Evolutionary conservation across 495 filamentous ascomycete genomes (phyloP), one percentile per base, ranked within the genome.

Genomic region (Jackrogersella minutella): DNA sequence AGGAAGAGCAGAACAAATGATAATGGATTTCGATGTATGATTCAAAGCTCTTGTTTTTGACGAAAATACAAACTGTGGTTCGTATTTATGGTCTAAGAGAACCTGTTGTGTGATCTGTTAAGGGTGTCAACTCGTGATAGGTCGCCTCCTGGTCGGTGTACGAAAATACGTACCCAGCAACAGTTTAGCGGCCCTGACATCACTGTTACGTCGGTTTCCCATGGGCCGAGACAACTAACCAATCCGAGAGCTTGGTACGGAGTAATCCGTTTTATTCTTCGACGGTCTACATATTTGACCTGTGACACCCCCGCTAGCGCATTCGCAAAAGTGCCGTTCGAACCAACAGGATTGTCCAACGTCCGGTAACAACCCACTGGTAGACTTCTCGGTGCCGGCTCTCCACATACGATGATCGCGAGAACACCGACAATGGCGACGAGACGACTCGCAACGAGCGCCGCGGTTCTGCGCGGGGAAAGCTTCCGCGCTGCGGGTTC

Each of bases 391-490:
- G n/a, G n/a, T n/a, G n/a, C n/a, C n/a, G n/a, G n/a, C n/a, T n/a
- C n/a, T n/a, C n/a, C 3, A 24, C 41, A 11, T 21, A 13, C 11
- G 37, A 46, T 5, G 14, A 44, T 44, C 16, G 3, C 3, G 8
- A 37, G 5, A 9, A 0, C 9, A 30, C 22, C 17, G 19, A 14
- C 50, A 26, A 67, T 68, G 64, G 52, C 58, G 37, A 58, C 64
- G 22, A 57, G 53, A 68, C 64, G 58, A 62, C 17, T 62, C 14
- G 62, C 55, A 4, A 34, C 34, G 39, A 53, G 19, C 14, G 39
- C 37, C 49, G 17, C 64, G n/a, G 52, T 37, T 6, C 13, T 62
- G 36, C 64, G 64, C 31, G 44, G 58, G 19, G 14, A 11, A 10
- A 28, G 46, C 30, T 44, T 31, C 24, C 34, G 54, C 24, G 36